Base-by-base conservation (phyloP, 495 filamentous ascomycete genomes). In the Xylaria curta region DNA sequence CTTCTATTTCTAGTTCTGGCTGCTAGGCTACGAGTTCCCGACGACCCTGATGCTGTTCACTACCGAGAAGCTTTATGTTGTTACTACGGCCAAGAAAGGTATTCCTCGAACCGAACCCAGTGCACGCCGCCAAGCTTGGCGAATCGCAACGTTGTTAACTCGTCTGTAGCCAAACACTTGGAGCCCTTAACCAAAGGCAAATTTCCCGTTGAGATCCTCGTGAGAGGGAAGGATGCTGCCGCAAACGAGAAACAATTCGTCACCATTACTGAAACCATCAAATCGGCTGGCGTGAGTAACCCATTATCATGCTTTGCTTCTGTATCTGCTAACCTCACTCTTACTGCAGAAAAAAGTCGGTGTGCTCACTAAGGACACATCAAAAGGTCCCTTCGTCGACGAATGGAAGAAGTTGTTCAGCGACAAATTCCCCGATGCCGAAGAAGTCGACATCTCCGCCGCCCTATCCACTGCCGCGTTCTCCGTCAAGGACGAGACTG, bases 11-110 rank as follows among this genome's bases (percentile, higher is more conserved):
- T 83, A 99, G 94, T 97, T 98, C 83, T 99, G 96, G 96, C 87
- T 99, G 61, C 88, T 99, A 70, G 96, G 96, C 73, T 99, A 98
- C 86, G 96, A 99, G 79, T 99, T 99, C 76, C 96, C 96, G 54
- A 94, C 96, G 17, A 98, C 96, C 0, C 86, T 98, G 51, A 91
- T 99, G 81, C 86, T 99, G 56, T 87, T 98, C 75, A 98, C 97
- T 12, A 88, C 89, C 63, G 97, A 98, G 66, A 87, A 88, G 66
- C 83, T 98, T 72, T 95, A 94, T 80, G 89, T 98, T 63, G 91
- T 98, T 67, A 98, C 97, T 2, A 98, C 96, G 13, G 90, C 93
- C 24, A 99, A 99, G 83, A 99, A 99, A 90, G 94, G 95, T 96
- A 76, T 56, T 54, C 19, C 44, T 62, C 28, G 46, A 54, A 46